phyloP scores from a whole-genome alignment of 371 early-diverging fungal species.

The Syncephalis plumigaleata region DNA sequence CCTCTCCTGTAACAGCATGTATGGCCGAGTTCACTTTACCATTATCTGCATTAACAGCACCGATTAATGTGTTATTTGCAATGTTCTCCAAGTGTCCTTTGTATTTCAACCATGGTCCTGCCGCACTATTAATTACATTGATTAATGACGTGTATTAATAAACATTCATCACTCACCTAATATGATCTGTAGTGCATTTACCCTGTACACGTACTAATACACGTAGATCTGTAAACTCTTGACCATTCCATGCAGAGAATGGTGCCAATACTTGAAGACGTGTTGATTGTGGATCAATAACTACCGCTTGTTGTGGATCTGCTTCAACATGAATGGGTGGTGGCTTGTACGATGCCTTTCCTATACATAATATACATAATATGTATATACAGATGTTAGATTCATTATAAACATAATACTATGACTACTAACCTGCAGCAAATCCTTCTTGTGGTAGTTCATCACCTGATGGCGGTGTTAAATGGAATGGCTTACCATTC shows the following conservation, averaged over 20 bases:
- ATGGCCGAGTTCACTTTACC: slow-evolving; percentile 65
- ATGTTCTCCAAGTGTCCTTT: slow-evolving; percentile 94
- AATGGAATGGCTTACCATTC: slow-evolving; percentile 55
- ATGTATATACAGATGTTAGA: too few relatives aligned
- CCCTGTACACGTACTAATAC: slow-evolving; percentile 87
- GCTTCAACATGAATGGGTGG: slow-evolving; percentile 36
- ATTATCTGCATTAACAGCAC: slow-evolving; percentile 85
- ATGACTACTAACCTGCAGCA: slow-evolving; percentile 49
- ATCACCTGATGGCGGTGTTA: slow-evolving; percentile 66
- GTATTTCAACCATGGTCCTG: slow-evolving; percentile 94
- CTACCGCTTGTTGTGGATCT: slow-evolving; percentile 30
- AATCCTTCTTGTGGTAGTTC: slow-evolving; percentile 79
- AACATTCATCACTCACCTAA: slow-evolving; percentile 12
- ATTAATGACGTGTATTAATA: background rate
- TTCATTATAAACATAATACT: slow-evolving; percentile 11
- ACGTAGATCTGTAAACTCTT: slow-evolving; percentile 53
- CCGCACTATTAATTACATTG: slow-evolving; percentile 20
- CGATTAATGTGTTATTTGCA: slow-evolving; percentile 90
- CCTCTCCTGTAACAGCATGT: slow-evolving; percentile 46
- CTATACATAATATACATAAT: background rate
- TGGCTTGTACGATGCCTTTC: slow-evolving; percentile 31
- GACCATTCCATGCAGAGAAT: slow-evolving; percentile 60
- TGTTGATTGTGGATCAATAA: slow-evolving; percentile 48
- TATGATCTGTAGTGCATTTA: slow-evolving; percentile 96
- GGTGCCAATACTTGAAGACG: slow-evolving; percentile 78